Percentiles rank a stretch among this genome's conserved stretches.
These are phyloP conservation scores for Rubia peregrina DNA, from an alignment of 305 asterid species.

Conservation along the genomic window DNA sequence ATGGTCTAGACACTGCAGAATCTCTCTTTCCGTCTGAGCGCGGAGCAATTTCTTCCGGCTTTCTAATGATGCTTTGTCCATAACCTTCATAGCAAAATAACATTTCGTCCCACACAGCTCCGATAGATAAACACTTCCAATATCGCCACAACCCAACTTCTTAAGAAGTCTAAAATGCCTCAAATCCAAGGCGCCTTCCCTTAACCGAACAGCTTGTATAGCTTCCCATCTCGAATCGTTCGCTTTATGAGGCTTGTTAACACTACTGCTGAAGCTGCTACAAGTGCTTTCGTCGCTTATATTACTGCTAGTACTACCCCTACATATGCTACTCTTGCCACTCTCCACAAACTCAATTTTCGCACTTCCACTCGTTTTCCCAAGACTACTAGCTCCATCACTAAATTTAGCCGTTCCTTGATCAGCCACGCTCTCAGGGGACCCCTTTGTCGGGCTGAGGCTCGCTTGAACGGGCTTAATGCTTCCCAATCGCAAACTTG, in stretches of 20 bases:
- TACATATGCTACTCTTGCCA: constrained; percentile 84
- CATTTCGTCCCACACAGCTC: constrained; percentile 89
- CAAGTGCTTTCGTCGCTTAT: constrained; percentile 79
- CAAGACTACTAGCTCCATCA: constrained; percentile 47
- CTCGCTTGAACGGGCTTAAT: constrained; percentile 24
- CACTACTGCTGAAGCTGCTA: constrained; percentile 79
- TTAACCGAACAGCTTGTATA: constrained; percentile 58
- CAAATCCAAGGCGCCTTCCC: constrained; percentile 70
- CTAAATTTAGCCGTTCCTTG: constrained; percentile 36
- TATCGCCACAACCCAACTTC: constrained; percentile 94
- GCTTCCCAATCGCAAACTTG: constrained; percentile 51
- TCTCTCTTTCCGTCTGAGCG: constrained; percentile 94
- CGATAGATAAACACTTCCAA: constrained; percentile 90
- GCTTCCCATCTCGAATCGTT: constrained; percentile 95
- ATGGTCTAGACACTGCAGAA: constrained; percentile 78
- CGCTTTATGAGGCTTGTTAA: constrained; percentile 84
- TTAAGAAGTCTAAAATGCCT: constrained; percentile 80
- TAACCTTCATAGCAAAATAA: constrained; percentile 90
- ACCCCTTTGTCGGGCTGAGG: constrained; percentile 18
- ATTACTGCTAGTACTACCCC: constrained; percentile 88
- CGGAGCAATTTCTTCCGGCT: constrained; percentile 86
- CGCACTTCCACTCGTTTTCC: constrained; percentile 55
- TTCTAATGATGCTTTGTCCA: constrained; percentile 84
- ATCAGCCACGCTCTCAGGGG: constrained; percentile 26
- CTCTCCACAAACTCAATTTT: constrained; percentile 66